Evolutionary conservation across 208 protist species (phyloP).

Genomic region (Wallacemonas sp.): DNA sequence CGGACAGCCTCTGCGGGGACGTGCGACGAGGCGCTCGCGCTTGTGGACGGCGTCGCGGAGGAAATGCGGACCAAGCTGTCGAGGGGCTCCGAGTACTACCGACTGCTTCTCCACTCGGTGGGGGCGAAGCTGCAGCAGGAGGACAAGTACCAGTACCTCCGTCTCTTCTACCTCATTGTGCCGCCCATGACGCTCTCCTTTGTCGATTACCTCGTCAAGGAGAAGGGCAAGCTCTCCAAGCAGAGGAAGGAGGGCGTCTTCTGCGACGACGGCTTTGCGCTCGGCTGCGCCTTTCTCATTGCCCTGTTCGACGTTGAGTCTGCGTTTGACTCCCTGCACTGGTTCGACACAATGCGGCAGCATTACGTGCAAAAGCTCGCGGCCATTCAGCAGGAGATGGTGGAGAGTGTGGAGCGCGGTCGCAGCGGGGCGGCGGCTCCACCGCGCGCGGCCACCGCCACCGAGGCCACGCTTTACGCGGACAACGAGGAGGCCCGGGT

Average conservation of each 20-base stretch:
- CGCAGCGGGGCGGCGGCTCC: slow-evolving; percentile 9
- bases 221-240: slow-evolving; percentile 95
- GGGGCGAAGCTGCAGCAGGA: slow-evolving; percentile 45
- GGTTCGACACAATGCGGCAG: slow-evolving; percentile 66
- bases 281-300: slow-evolving; percentile 95
- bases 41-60: slow-evolving; percentile 77
- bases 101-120: slow-evolving; percentile 94
- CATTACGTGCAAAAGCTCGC: slow-evolving; percentile 22
- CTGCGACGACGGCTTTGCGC: slow-evolving; percentile 97
- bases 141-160: slow-evolving; percentile 69
- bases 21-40: slow-evolving; percentile 45
- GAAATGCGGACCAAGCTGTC: slow-evolving; percentile 91
- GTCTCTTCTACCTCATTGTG: slow-evolving; percentile 95
- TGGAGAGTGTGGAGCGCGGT: slow-evolving; percentile 19
- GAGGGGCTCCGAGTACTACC: slow-evolving; percentile 95
- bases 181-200: slow-evolving; percentile 94
- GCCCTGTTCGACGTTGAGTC: slow-evolving; percentile 93
- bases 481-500: slow-evolving; percentile 24
- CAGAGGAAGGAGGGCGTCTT: slow-evolving; percentile 92
- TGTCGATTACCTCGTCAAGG: slow-evolving; percentile 91
- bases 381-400: slow-evolving; percentile 30
- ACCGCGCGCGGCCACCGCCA: neutral
- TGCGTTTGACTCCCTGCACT: slow-evolving; percentile 95
- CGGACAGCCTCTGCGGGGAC: neutral
- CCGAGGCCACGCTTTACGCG: neutral